Percentiles rank a stretch among this genome's conserved stretches.
Evolutionary conservation across 2,329 filamentous ascomycete species (phyloP).

Genomic region (Aphanoascus verrucosus): DNA sequence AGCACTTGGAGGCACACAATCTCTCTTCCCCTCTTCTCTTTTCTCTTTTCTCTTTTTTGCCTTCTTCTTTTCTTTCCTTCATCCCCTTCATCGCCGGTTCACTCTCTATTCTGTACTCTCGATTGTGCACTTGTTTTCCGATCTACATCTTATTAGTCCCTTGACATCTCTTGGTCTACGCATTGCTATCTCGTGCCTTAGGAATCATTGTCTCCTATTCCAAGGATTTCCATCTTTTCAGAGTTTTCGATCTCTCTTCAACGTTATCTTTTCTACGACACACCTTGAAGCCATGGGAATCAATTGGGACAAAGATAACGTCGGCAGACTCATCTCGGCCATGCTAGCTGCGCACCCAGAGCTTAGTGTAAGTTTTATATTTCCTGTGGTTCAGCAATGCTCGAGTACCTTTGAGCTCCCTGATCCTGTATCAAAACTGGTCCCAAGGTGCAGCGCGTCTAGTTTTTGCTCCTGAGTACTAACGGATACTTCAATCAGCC

Average conservation of each 20-base stretch:
- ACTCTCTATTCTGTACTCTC: too few relatives aligned
- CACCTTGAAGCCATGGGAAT: constrained; percentile 12
- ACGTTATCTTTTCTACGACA: too few relatives aligned
- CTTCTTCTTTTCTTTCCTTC: neutral
- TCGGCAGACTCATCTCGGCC: constrained; percentile 22
- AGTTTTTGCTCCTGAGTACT: neutral
- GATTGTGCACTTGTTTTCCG: too few relatives aligned
- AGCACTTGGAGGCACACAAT: neutral
- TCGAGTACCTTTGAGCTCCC: neutral
- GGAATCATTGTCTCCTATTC: too few relatives aligned
- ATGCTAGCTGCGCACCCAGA: constrained; percentile 23
- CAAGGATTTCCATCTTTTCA: too few relatives aligned
- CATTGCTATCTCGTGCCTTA: too few relatives aligned
- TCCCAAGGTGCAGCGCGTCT: too few relatives aligned
- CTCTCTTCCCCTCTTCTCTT: neutral
- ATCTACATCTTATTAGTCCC: too few relatives aligned
- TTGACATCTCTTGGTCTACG: too few relatives aligned
- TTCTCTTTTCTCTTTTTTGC: neutral
- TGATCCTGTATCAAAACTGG: neutral
- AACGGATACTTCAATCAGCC: constrained; percentile 26
- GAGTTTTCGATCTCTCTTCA: too few relatives aligned
- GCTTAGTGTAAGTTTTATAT: constrained; percentile 19
- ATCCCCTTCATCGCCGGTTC: too few relatives aligned
- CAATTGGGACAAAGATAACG: constrained; percentile 23
- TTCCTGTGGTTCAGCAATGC: neutral